Evolutionary conservation across 441 rosid genomes (phyloP), one percentile per base, ranked within the genome.

Genomic region (Flueggea neowawraea): DNA sequence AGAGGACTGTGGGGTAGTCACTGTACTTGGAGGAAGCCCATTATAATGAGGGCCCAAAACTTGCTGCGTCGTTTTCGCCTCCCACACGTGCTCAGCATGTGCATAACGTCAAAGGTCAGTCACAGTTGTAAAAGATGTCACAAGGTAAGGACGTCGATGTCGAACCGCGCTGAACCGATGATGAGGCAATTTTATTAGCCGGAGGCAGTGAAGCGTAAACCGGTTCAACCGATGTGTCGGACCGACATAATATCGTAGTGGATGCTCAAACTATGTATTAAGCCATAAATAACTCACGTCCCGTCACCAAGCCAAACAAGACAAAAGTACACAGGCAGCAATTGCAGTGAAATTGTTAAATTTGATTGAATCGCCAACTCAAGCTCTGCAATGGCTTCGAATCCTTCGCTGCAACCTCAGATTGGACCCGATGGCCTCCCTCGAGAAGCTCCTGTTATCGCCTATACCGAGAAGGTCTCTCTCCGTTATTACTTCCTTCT

Each of bases 371-470:
- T 22, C 28, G 16, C 39, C 16, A 33, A 32, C 13, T 36, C 7
- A 60, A 60, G 6, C 10, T 10, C 41, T 8, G 17, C 28, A 49
- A 56, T 60, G 68, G 84, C 84, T 61, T 80, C 76, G 47, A 81
- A 84, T 81, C 85, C 86, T 57, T 76, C 84, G 16, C 80, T 91
- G 49, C 73, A 64, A 61, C 80, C 86, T 41, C 84, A 86, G 90
- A 91, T 95, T 79, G 97, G 98, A 13, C 85, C 98, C 62, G 97
- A 89, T 62, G 97, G 98, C 58, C 80, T 95, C 68, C 66, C 96
- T 11, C 68, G 86, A 66, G 97, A 95, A 84, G 81, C 95, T 41
- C 88, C 91, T 12, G 81, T 86, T 73, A 82, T 91, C 69, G 84
- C 96, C 71, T 95, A 91, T 74, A 95, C 98, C 7, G 97, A 89